Percentiles rank a stretch among this genome's conserved stretches.
Evolutionary conservation across 176 grass and related monocot species (phyloP).

Genomic region (Triticum turgidum): DNA sequence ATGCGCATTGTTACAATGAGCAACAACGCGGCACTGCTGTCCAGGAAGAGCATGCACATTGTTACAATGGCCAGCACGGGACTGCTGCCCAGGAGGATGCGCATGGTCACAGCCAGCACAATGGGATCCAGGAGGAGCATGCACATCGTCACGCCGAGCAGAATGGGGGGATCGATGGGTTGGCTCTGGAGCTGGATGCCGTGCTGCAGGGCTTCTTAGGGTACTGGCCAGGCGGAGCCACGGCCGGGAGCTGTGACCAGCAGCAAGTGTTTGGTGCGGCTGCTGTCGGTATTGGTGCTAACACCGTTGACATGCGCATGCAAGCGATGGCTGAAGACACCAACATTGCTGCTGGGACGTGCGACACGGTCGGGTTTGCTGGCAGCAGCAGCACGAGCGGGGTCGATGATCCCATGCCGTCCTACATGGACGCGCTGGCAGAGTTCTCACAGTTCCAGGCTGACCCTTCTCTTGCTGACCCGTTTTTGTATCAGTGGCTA

Average conservation of each 20-base stretch:
- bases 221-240: slow-evolving; percentile 27
- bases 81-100: neutral
- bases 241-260: neutral
- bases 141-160: neutral
- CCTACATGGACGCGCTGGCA: slow-evolving; percentile 38
- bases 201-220: slow-evolving; percentile 25
- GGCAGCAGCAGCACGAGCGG: slow-evolving; percentile 40
- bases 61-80: neutral
- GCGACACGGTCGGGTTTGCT: neutral
- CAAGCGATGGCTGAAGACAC: slow-evolving; percentile 10
- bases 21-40: neutral
- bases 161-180: neutral
- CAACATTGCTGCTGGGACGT: neutral
- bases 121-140: neutral
- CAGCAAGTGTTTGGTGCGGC: neutral
- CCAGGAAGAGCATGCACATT: neutral
- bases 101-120: neutral
- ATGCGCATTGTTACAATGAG: neutral
- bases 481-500: slow-evolving; percentile 43
- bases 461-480: slow-evolving; percentile 27
- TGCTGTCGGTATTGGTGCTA: neutral
- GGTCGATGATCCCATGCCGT: slow-evolving; percentile 50
- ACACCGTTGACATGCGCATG: neutral
- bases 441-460: slow-evolving; percentile 39
- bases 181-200: slow-evolving; percentile 5